Evolutionary conservation across 331 rosid genomes (phyloP).

Genomic region (Dryas integrifolia): DNA sequence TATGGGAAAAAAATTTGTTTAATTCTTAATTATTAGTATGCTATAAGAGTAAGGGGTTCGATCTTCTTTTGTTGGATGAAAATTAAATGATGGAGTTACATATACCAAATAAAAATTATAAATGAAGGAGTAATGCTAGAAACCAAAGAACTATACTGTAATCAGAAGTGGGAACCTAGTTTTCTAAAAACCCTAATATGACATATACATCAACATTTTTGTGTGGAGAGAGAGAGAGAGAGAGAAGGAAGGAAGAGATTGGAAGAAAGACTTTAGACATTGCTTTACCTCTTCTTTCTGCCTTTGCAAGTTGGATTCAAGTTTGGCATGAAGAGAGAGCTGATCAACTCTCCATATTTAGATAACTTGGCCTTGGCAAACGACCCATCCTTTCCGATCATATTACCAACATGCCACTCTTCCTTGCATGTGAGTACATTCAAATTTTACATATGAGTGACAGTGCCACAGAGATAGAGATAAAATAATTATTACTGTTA

Average conservation of each 20-base stretch:
- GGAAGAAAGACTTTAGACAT: not conserved
- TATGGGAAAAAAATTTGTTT: not conserved
- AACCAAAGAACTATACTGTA: not conserved
- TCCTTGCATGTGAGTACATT: not conserved
- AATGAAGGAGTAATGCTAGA: not conserved
- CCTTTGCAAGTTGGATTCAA: not conserved
- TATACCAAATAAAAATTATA: not conserved
- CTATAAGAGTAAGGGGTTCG: slow-evolving; percentile 7
- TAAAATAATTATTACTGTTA: too few species aligned
- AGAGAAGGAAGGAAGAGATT: not conserved
- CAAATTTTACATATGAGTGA: not conserved
- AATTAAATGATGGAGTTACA: slow-evolving; percentile 2
- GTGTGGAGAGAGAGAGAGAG: not conserved
- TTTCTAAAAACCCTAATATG: slow-evolving; percentile 13
- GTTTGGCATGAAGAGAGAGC: slow-evolving; percentile 3
- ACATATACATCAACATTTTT: not conserved
- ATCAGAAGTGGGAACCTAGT: slow-evolving; percentile 10
- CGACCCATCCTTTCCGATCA: not conserved
- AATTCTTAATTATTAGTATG: slow-evolving; percentile 5
- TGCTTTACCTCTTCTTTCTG: slow-evolving; percentile 13
- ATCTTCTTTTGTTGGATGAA: slow-evolving; percentile 3
- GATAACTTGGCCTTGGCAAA: not conserved
- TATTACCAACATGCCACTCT: not conserved
- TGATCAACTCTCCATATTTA: not conserved
- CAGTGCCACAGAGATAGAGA: not conserved